Evolutionary conservation across 2,329 filamentous ascomycete genomes (phyloP), one percentile per base, ranked within the genome.

Genomic region (Neodidymelliopsis sp.): DNA sequence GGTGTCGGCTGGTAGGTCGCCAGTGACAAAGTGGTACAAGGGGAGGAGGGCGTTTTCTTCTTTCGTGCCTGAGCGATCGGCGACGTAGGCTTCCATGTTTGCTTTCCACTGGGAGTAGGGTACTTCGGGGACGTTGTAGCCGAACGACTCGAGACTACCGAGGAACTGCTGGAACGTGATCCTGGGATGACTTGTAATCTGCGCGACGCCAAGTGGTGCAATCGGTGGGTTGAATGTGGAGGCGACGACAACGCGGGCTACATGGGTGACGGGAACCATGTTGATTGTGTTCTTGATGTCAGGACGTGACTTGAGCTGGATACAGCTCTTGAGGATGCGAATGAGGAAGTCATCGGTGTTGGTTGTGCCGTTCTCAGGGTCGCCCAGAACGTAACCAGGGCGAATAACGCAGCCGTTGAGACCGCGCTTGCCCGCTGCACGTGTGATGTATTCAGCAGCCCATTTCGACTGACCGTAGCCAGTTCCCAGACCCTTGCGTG

Each of bases 401-500:
- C 93, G 85, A 37, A 96, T 79, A 30, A 96, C 84, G 16, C 86
- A 82, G 12, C 90, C 92, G 12, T 75, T 78, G 2, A 97, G 82
- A 10, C 93, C 92, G 46, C 90, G 83, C 47, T 78, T 79, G 38
- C 91, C 90, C 19, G 93, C 92, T 70, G 90, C 88, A 18, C 89
- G 83, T 16, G 91, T 83, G 36, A 97, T 79, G 58, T 82, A 83
- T 66, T 87, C 85, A 3, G 83, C 81, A 5, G 84, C 89, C 91
- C 91, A 97, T 76, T 97, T 97, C 57, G 84, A 85, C 72, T 97
- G 92, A 2, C 93, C 92, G 64, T 97, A 97, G 4, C 93, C 92
- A 1, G 90, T 96, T 28, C 85, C 85, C 2, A 97, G 84, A 23
- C 90, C 90, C 41, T 79, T 85, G 28, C 85, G 81, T 64, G 89